Percentiles rank a stretch among this genome's conserved stretches.
Conservation (phyloP, 345 rosid genomes). For the Hibiscus tridactylites region DNA sequence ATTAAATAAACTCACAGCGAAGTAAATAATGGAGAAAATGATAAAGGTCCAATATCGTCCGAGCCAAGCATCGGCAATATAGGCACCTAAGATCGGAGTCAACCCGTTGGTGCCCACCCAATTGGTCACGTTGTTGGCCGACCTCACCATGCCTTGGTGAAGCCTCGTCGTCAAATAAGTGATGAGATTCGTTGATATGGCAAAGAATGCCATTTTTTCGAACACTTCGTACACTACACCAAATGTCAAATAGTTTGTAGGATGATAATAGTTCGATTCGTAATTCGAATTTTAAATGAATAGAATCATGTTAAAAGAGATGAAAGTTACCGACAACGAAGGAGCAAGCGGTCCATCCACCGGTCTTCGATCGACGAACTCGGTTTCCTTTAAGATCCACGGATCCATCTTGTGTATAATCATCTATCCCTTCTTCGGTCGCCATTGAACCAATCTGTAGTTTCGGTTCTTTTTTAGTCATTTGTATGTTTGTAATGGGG, state of each 20-base stretch:
- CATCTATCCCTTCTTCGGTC: constrained; percentile 34
- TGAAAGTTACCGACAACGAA: constrained; percentile 47
- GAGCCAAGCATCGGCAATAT: constrained; percentile 74
- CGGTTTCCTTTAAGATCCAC: constrained; percentile 80
- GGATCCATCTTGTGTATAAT: constrained; percentile 79
- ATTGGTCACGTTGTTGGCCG: constrained; percentile 85
- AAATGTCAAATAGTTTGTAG: not conserved
- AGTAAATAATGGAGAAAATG: constrained; percentile 42
- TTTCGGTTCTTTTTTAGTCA: too few species aligned
- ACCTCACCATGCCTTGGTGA: constrained; percentile 74
- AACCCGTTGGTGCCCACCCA: constrained; percentile 88
- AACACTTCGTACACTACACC: constrained; percentile 67
- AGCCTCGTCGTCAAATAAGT: constrained; percentile 67
- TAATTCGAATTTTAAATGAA: too few species aligned
- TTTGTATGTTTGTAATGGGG: too few species aligned
- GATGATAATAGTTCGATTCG: too few species aligned
- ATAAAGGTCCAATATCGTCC: constrained; percentile 85
- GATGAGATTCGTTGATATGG: constrained; percentile 71
- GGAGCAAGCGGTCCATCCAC: constrained; percentile 84
- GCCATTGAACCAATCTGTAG: not conserved
- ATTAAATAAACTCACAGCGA: constrained; percentile 27
- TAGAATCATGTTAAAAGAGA: too few species aligned
- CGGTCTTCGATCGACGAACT: constrained; percentile 60
- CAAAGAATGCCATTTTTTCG: constrained; percentile 86
- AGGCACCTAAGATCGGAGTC: constrained; percentile 82